These are phyloP conservation scores for Eremothecium cymbalariae DNA, from an alignment of 1,139 yeast species.

Conservation along the genomic window DNA sequence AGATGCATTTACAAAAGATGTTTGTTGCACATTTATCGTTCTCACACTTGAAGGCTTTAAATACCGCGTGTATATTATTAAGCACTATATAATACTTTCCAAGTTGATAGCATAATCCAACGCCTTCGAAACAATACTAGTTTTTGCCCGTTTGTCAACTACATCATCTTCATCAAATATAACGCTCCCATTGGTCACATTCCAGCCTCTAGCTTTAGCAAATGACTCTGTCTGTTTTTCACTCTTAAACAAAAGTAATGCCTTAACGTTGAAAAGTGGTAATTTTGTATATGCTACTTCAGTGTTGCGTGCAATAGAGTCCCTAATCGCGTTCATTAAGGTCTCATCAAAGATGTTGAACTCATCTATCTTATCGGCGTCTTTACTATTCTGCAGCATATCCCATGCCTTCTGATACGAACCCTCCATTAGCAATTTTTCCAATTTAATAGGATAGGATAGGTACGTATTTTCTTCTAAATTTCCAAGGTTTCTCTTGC, in stretches of 20 bases:
- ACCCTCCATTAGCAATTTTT: slow-evolving; percentile 94
- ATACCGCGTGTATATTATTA: no score
- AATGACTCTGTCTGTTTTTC: slow-evolving; percentile 56
- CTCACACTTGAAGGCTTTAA: no score
- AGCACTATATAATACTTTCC: slow-evolving; percentile 30
- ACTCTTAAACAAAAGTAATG: slow-evolving; percentile 65
- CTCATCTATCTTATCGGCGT: slow-evolving; percentile 38
- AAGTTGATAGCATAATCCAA: slow-evolving; percentile 29
- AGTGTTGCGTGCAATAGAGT: slow-evolving; percentile 81
- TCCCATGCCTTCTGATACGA: slow-evolving; percentile 90
- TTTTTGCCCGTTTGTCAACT: slow-evolving; percentile 12
- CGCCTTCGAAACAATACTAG: slow-evolving; percentile 24
- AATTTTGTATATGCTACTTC: slow-evolving; percentile 69
- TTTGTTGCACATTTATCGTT: no score
- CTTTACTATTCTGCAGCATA: slow-evolving; percentile 40
- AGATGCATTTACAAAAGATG: no score
- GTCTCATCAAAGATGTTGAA: slow-evolving; percentile 53
- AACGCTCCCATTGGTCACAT: slow-evolving; percentile 49
- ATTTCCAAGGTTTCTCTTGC: slow-evolving; percentile 45
- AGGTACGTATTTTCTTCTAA: slow-evolving; percentile 54
- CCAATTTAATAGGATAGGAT: slow-evolving; percentile 79
- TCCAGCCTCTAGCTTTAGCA: slow-evolving; percentile 60
- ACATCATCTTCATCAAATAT: slow-evolving; percentile 39
- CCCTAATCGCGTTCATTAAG: slow-evolving; percentile 66
- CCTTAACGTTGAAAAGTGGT: slow-evolving; percentile 78